Evolutionary conservation across 2,329 filamentous ascomycete genomes (phyloP).

Genomic region (Pseudogymnoascus sp.): DNA sequence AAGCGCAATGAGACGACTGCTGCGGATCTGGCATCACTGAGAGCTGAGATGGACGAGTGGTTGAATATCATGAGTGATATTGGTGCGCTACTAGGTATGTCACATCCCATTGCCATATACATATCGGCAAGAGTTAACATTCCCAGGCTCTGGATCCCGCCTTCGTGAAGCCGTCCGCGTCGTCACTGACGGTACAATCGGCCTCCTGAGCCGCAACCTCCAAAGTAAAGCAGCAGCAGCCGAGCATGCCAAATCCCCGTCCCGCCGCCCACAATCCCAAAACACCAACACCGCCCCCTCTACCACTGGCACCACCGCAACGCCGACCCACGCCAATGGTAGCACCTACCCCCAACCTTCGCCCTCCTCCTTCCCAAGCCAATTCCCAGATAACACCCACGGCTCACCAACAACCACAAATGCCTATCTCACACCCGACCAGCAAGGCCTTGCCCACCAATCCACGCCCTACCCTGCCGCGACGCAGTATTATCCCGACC

Average conservation of each 20-base stretch:
- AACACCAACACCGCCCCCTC: neutral
- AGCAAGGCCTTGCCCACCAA: slow-evolving; percentile 19
- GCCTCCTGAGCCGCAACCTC: slow-evolving; percentile 36
- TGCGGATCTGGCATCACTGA: slow-evolving; percentile 51
- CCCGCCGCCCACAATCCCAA: neutral
- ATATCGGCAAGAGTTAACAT: slow-evolving; percentile 6
- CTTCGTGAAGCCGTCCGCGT: slow-evolving; percentile 40
- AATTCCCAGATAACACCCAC: slow-evolving; percentile 15
- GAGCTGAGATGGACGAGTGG: slow-evolving; percentile 62
- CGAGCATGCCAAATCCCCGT: neutral
- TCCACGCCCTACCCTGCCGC: slow-evolving; percentile 25
- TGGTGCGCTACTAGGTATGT: slow-evolving; percentile 57
- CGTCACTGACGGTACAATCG: slow-evolving; percentile 41
- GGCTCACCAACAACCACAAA: slow-evolving; percentile 12
- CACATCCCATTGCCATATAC: neutral
- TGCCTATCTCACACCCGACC: slow-evolving; percentile 16
- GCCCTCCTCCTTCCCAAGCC: neutral
- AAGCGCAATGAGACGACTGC: slow-evolving; percentile 51
- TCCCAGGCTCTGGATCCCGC: slow-evolving; percentile 37
- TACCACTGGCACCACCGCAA: neutral
- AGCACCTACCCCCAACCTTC: slow-evolving; percentile 12
- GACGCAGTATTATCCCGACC: slow-evolving; percentile 27
- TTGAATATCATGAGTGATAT: slow-evolving; percentile 59
- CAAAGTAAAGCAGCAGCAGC: slow-evolving; percentile 25
- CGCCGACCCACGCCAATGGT: neutral